A percentile compares a stretch with the other conserved stretches of the same genome.
phyloP scores from a whole-genome alignment of 805 yeast species.

The Pichia deserticola region DNA sequence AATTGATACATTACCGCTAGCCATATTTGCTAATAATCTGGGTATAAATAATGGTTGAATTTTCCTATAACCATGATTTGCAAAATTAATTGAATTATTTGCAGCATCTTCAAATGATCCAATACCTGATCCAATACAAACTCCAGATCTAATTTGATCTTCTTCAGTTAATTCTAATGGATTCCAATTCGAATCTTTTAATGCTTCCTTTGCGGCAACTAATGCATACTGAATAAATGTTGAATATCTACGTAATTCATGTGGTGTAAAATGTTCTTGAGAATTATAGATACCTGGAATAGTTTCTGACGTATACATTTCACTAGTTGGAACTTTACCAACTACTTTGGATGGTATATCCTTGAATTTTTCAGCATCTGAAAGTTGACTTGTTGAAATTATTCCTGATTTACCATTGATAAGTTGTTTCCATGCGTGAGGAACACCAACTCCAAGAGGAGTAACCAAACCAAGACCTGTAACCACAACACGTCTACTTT shows the following conservation, averaged over 20 bases:
- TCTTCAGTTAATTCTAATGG: constrained; percentile 27
- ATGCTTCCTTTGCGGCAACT: constrained; percentile 70
- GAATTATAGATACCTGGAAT: constrained; percentile 37
- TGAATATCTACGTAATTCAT: constrained; percentile 57
- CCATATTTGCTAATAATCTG: constrained; percentile 80
- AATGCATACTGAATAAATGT: constrained; percentile 71
- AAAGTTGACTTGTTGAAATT: constrained; percentile 41
- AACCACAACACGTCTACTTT: constrained; percentile 61
- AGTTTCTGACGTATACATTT: constrained; percentile 29
- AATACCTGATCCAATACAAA: constrained; percentile 88
- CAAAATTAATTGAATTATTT: constrained; percentile 45
- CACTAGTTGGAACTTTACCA: constrained; percentile 55
- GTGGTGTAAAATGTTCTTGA: constrained; percentile 38
- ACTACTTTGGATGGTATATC: constrained; percentile 66
- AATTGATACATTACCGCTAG: constrained; percentile 85
- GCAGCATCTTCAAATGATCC: constrained; percentile 76
- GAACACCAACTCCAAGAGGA: constrained; percentile 73
- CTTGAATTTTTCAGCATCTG: constrained; percentile 38
- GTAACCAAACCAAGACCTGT: constrained; percentile 87
- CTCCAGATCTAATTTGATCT: constrained; percentile 46
- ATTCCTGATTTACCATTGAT: constrained; percentile 51
- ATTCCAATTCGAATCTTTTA: constrained; percentile 54
- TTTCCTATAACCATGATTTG: constrained; percentile 48
- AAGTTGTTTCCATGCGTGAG: constrained; percentile 45
- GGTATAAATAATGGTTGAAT: constrained; percentile 88